Base-by-base conservation (phyloP, 1,284 basidiomycete species). In the Ganoderma leucocontextum region DNA sequence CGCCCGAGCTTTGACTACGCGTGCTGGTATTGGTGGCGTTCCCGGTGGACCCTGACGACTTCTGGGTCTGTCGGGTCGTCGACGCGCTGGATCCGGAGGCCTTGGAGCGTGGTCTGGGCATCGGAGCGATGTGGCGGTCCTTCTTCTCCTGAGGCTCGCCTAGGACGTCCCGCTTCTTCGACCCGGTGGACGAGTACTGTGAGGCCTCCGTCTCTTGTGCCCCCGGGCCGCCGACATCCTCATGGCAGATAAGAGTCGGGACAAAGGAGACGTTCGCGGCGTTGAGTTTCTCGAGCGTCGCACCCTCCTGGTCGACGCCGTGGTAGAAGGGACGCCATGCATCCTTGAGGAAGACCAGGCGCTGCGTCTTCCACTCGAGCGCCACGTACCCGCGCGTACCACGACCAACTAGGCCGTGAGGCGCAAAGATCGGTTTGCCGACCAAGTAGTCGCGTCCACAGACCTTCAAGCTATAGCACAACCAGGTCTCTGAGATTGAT, bases 291-390 rank as follows among this genome's bases (percentile, higher is more conserved):
- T 12, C 49, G 15, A 64, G 22, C 4, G 35, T 47, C 15, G 8
- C 25, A 25, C 53, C 63, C 10, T 64, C 63, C 25, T 22, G 15
- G 13, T 17, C 53, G 33, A 64, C 38, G 17, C 42, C 63, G 15
- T 29, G 15, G 22, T 57, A 64, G 42, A 41, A 15, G 0, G 44
- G 39, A 15, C 35, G 52, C 65, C 65, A 66, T 0, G 53, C 58
- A n/a, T 66, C 65, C 55, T 66, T 66, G 19, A 66, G 60, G 25
- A 53, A 63, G 15, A 63, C 65, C 41, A 66, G 53, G 4, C 60
- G 65, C n/a, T 39, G 60, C 10, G 47, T 61, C n/a, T 33, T 8
- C 44, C 59, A 65, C 59, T 60, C 60, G 1, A 61, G 49, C 4
- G 64, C 64, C 17, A 66, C 53, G 25, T 38, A 66, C 10, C 60